A percentile compares a stretch with the other conserved stretches of the same genome.
Conservation (phyloP, 2,329 filamentous ascomycete species). For the Pseudogymnoascus sp. region DNA sequence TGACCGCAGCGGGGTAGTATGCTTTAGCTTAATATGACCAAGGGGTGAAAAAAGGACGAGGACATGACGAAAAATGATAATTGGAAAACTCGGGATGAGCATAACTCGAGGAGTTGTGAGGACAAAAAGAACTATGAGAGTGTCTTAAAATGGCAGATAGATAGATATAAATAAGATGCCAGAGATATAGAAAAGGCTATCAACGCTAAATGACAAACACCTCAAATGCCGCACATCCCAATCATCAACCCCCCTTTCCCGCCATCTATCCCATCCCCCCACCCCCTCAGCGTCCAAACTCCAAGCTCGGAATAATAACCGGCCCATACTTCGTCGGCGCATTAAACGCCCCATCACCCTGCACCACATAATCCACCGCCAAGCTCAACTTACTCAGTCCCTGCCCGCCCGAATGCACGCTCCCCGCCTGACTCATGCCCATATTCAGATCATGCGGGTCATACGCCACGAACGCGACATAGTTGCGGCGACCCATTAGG, state of each 20-base stretch:
- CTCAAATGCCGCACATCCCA: neutral
- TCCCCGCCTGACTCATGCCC: slow-evolving; percentile 25
- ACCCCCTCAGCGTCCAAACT: slow-evolving; percentile 53
- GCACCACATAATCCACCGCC: slow-evolving; percentile 93
- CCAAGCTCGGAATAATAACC: slow-evolving; percentile 82
- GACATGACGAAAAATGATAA: neutral
- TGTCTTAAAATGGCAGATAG: neutral
- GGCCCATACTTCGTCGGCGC: slow-evolving; percentile 92
- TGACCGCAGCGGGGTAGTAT: slow-evolving; percentile 28
- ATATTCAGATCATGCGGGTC: slow-evolving; percentile 67
- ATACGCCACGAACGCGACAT: slow-evolving; percentile 86
- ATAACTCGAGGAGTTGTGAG: neutral
- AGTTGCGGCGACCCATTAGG: slow-evolving; percentile 88
- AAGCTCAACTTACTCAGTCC: slow-evolving; percentile 60
- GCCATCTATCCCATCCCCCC: neutral
- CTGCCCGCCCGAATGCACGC: slow-evolving; percentile 33
- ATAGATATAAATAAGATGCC: slow-evolving; percentile 1
- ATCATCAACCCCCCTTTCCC: neutral
- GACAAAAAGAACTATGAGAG: neutral
- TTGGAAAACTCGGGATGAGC: neutral
- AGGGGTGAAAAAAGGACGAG: neutral
- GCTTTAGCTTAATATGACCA: neutral
- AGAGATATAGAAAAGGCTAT: slow-evolving; percentile 7
- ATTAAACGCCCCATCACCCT: slow-evolving; percentile 75
- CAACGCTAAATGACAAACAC: slow-evolving; percentile 5